phyloP scores from a whole-genome alignment of 108 stramenopile genomes.

The Pseudonitzschia multistriata region DNA sequence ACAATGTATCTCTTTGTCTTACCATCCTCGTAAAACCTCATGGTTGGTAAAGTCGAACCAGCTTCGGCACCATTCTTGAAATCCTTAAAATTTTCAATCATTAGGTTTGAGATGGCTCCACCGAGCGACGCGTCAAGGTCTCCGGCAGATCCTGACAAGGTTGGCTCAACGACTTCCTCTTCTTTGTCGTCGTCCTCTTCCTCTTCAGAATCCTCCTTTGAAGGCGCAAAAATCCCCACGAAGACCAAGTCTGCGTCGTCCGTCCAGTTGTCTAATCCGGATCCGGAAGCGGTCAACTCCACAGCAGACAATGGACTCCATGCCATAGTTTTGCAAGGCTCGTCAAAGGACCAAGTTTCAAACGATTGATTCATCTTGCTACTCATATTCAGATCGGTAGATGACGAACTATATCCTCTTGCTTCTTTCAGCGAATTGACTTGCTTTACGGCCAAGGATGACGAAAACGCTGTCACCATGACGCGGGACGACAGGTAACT shows the following conservation, averaged over 20 bases:
- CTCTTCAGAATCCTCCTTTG: slow-evolving; percentile 41
- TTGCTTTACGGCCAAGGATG: slow-evolving; percentile 16
- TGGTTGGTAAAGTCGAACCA: slow-evolving; percentile 63
- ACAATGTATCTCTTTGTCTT: slow-evolving; percentile 57
- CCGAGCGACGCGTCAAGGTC: slow-evolving; percentile 63
- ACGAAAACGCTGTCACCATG: slow-evolving; percentile 20
- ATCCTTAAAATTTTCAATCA: slow-evolving; percentile 69
- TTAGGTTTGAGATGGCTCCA: slow-evolving; percentile 62
- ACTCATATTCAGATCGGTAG: slow-evolving; percentile 13
- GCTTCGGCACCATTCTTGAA: slow-evolving; percentile 79
- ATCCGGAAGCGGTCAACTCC: slow-evolving; percentile 24
- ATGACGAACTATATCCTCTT: neutral
- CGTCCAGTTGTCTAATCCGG: slow-evolving; percentile 18
- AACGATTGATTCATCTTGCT: slow-evolving; percentile 57
- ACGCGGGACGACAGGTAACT: neutral
- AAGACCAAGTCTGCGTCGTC: slow-evolving; percentile 71
- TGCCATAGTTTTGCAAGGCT: slow-evolving; percentile 73
- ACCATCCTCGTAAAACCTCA: slow-evolving; percentile 42
- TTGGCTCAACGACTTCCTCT: slow-evolving; percentile 42
- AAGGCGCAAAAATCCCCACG: slow-evolving; percentile 69
- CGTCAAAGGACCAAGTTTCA: slow-evolving; percentile 80
- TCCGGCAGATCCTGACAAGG: slow-evolving; percentile 52
- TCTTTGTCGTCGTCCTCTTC: slow-evolving; percentile 50
- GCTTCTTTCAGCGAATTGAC: neutral
- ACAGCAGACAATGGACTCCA: slow-evolving; percentile 51